These are phyloP conservation scores for Cordyceps farinosa DNA, from an alignment of 2,329 filamentous ascomycete genomes.

Conservation along the genomic window DNA sequence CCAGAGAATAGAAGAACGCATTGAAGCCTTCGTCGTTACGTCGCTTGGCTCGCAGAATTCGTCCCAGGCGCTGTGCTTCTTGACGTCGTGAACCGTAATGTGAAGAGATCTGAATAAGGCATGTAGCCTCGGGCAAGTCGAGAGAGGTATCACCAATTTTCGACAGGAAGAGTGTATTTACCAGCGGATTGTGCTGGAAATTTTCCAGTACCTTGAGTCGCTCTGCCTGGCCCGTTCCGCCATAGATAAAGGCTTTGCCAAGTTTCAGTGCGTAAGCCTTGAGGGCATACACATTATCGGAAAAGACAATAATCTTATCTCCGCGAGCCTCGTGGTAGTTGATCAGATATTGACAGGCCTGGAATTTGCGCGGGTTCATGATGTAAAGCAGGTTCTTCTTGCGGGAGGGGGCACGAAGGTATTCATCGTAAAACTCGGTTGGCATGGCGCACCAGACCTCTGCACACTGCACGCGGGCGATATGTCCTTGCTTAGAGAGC, in stretches of 20 bases:
- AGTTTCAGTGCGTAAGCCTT: slow-evolving; percentile 81
- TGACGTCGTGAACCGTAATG: slow-evolving; percentile 96
- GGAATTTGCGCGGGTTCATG: slow-evolving; percentile 97
- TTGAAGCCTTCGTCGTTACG: slow-evolving; percentile 98
- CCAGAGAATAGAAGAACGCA: slow-evolving; percentile 96
- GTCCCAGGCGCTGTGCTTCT: slow-evolving; percentile 88
- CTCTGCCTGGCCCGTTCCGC: slow-evolving; percentile 80
- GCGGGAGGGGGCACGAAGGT: slow-evolving; percentile 64
- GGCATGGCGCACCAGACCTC: slow-evolving; percentile 99
- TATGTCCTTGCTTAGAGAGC: slow-evolving; percentile 91
- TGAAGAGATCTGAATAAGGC: slow-evolving; percentile 93
- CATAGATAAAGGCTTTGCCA: slow-evolving; percentile 86
- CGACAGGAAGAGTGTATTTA: slow-evolving; percentile 92
- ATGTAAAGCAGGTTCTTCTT: slow-evolving; percentile 66
- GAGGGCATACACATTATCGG: slow-evolving; percentile 92
- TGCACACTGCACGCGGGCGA: slow-evolving; percentile 94
- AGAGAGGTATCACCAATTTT: slow-evolving; percentile 99
- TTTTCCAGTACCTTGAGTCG: slow-evolving; percentile 86
- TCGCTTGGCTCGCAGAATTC: slow-evolving; percentile 90
- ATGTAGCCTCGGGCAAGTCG: slow-evolving; percentile 92
- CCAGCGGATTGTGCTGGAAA: slow-evolving; percentile 85
- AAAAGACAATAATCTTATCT: slow-evolving; percentile 98
- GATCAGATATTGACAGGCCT: slow-evolving; percentile 96
- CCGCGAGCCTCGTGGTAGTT: slow-evolving; percentile 93
- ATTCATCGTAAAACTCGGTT: slow-evolving; percentile 95